Percentiles rank a stretch among this genome's conserved stretches.
Evolutionary conservation across 75 land plant genomes (phyloP).

Genomic region (Picea glauca): DNA sequence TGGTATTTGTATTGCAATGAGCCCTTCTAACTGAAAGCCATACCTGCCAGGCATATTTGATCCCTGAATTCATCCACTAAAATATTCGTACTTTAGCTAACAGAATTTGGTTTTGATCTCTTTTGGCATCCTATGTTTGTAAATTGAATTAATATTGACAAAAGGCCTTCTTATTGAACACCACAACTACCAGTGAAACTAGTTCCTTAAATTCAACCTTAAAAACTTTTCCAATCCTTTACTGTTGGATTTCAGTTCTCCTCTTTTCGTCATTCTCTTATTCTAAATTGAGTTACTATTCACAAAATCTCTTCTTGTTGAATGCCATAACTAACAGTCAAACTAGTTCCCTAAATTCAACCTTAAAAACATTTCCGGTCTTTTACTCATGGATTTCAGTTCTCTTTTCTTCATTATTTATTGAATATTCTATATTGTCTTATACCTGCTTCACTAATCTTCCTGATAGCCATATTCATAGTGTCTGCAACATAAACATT

Average conservation of each 20-base stretch:
- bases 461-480: conserved; percentile 67
- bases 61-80: neutral
- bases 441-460: conserved; percentile 68
- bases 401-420: neutral
- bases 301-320: neutral
- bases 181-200: neutral
- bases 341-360: neutral
- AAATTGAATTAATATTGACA: neutral
- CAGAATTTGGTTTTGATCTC: neutral
- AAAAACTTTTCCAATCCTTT: neutral
- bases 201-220: neutral
- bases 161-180: neutral
- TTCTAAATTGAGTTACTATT: neutral
- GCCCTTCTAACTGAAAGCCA: neutral
- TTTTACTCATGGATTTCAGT: neutral
- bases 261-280: neutral
- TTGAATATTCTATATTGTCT: neutral
- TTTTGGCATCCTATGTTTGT: neutral
- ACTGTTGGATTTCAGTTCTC: neutral
- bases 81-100: too few relatives aligned
- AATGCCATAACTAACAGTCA: neutral
- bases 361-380: neutral
- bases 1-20: neutral
- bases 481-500: conserved; percentile 87
- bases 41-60: neutral